Percentiles rank a stretch among this genome's conserved stretches.
Evolutionary conservation across 148 eudicot species (phyloP).

Genomic region (Rhododendron mucronatum): DNA sequence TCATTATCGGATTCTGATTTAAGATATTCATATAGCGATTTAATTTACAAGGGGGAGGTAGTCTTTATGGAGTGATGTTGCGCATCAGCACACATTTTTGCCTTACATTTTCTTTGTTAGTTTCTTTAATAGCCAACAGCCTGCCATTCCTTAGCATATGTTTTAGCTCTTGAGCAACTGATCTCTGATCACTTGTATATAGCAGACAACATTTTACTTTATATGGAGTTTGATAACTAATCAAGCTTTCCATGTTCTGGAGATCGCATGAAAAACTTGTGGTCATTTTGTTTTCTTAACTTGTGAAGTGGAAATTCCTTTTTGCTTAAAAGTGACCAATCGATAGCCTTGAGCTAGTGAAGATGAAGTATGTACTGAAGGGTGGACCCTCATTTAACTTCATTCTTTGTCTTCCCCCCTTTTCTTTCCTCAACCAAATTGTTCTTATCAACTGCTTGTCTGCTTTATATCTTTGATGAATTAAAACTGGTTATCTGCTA

Average conservation of each 20-base stretch:
- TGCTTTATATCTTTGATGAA: neutral
- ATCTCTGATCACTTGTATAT: neutral
- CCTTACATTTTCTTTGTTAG: neutral
- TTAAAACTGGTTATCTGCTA: neutral
- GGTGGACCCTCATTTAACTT: neutral
- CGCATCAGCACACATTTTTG: neutral
- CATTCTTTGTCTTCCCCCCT: too few relatives aligned
- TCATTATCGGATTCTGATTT: neutral
- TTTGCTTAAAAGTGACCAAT: too few relatives aligned
- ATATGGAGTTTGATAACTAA: neutral
- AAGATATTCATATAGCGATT: neutral
- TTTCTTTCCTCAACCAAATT: neutral
- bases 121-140: neutral
- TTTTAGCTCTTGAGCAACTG: conserved; percentile 3
- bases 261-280: neutral
- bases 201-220: neutral
- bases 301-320: too few relatives aligned
- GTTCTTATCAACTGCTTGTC: neutral
- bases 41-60: too few relatives aligned
- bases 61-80: too few relatives aligned
- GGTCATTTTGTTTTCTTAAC: neutral
- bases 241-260: neutral
- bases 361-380: neutral
- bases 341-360: neutral
- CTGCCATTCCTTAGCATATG: neutral